Evolutionary conservation across 441 rosid genomes (phyloP).

Genomic region (Erodium trifolium): DNA sequence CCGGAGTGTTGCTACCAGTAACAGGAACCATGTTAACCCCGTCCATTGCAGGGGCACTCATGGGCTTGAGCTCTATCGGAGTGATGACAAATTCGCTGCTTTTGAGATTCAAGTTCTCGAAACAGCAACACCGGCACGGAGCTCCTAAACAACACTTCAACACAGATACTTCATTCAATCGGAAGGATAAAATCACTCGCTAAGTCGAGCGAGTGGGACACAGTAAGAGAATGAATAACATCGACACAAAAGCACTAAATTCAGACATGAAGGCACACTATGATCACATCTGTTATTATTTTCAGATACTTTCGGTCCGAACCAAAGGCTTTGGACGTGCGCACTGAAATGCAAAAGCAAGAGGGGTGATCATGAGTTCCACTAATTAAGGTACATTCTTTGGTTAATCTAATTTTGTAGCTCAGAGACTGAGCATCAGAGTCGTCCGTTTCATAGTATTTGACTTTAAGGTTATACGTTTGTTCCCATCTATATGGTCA

Average conservation of each 20-base stretch:
- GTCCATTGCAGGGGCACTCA: constrained; percentile 89
- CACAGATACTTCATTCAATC: constrained; percentile 23
- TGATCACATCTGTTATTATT: constrained; percentile 7
- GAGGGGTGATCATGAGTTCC: no score
- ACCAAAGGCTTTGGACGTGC: not conserved
- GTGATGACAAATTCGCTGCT: constrained; percentile 88
- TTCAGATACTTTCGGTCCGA: not conserved
- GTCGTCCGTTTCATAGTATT: no score
- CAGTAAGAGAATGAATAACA: not conserved
- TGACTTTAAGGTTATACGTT: no score
- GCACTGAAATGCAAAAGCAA: no score
- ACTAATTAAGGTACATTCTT: no score
- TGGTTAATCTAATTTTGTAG: no score
- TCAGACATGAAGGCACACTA: not conserved
- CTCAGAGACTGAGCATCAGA: no score
- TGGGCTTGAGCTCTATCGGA: constrained; percentile 92
- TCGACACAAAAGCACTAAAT: not conserved
- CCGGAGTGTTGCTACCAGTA: constrained; percentile 72
- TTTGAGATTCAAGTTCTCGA: constrained; percentile 53
- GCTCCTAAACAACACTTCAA: constrained; percentile 12
- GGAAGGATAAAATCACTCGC: constrained; percentile 17
- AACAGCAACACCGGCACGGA: constrained; percentile 26
- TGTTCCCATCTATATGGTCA: no score
- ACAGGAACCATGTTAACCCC: constrained; percentile 90
- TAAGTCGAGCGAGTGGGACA: not conserved